These are phyloP conservation scores for Daedalea quercina DNA, from an alignment of 768 basidiomycete species.

Conservation along the genomic window DNA sequence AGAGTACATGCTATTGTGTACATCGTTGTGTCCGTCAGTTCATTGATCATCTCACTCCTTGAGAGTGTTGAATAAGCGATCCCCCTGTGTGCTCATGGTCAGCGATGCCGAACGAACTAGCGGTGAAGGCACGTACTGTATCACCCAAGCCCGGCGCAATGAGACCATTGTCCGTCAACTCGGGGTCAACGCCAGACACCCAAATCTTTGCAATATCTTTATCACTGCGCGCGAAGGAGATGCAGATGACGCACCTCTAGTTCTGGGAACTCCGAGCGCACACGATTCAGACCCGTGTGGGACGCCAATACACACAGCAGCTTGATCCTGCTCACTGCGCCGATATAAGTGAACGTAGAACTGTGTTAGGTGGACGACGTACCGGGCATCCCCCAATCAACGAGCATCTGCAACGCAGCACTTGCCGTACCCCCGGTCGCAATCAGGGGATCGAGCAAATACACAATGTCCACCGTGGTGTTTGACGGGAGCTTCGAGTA, in stretches of 20 bases:
- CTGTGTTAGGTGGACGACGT: constrained; percentile 14
- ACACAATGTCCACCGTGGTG: constrained; percentile 77
- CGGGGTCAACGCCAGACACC: constrained; percentile 75
- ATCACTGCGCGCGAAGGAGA: constrained; percentile 1
- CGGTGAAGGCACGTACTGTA: constrained; percentile 52
- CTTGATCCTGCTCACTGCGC: constrained; percentile 63
- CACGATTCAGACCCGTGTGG: constrained; percentile 59
- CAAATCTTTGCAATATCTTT: constrained; percentile 56
- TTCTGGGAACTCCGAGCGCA: constrained; percentile 63
- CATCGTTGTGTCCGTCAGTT: not conserved
- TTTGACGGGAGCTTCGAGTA: constrained; percentile 82
- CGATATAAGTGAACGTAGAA: not conserved
- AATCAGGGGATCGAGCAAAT: constrained; percentile 85
- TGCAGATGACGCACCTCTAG: constrained; percentile 53
- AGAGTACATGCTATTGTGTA: constrained; percentile 1
- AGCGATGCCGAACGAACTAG: no score
- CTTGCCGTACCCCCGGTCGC: constrained; percentile 91
- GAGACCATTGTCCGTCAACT: constrained; percentile 67
- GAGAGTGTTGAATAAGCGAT: constrained; percentile 76
- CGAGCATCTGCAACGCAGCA: constrained; percentile 82
- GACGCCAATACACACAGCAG: constrained; percentile 79
- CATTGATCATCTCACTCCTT: constrained; percentile 5
- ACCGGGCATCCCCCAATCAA: constrained; percentile 79
- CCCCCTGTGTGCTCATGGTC: constrained; percentile 46
- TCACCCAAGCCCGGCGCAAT: constrained; percentile 92